Conservation (phyloP, 2,329 filamentous ascomycete species). For the Colletotrichum eremochloae region DNA sequence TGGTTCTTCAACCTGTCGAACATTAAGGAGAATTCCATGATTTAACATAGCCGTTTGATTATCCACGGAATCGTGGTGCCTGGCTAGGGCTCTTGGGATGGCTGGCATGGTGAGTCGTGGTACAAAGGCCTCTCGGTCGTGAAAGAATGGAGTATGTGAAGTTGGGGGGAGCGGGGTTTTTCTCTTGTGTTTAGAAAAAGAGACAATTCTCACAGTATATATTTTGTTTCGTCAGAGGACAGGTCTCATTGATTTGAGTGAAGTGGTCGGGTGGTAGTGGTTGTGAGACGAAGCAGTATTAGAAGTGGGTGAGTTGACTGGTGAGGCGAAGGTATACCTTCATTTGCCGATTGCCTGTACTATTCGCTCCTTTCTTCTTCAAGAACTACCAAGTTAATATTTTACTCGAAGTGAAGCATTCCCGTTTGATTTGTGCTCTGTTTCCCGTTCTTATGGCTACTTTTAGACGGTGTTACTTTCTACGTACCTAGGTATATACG, state of each 20-base stretch:
- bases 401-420: too few relatives aligned
- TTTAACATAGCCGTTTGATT: too few relatives aligned
- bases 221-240: too few relatives aligned
- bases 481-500: neutral
- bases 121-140: neutral
- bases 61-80: neutral
- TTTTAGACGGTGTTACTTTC: neutral
- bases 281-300: neutral
- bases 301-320: neutral
- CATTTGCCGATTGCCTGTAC: neutral
- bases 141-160: neutral
- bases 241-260: too few relatives aligned
- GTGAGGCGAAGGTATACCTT: neutral
- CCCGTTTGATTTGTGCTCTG: neutral
- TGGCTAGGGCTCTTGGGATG: neutral
- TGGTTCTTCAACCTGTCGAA: constrained; percentile 25
- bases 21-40: neutral
- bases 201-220: fast-evolving
- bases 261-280: neutral
- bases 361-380: neutral
- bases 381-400: too few relatives aligned
- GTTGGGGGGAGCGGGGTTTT: too few relatives aligned
- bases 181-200: neutral
- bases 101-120: constrained; percentile 7
- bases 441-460: too few relatives aligned